These are phyloP conservation scores for Saccharata proteae DNA, from an alignment of 2,329 filamentous ascomycete genomes.

Conservation along the genomic window DNA sequence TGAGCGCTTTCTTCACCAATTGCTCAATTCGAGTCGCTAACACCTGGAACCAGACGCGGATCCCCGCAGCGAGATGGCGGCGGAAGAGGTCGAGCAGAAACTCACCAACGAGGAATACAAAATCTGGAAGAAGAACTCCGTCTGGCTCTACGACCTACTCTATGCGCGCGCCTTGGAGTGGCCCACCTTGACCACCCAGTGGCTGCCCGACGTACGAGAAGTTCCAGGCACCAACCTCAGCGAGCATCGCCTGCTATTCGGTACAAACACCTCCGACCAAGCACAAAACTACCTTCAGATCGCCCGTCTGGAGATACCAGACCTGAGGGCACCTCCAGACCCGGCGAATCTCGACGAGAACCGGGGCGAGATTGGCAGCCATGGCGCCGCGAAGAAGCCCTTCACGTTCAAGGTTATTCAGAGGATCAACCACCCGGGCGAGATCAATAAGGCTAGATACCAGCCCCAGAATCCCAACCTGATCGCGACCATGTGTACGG, in stretches of 20 bases:
- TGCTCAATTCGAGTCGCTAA: background rate
- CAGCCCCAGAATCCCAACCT: conserved; percentile 96
- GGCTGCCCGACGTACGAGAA: conserved; percentile 90
- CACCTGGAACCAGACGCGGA: conserved; percentile 25
- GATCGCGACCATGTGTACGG: conserved; percentile 82
- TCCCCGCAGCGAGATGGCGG: conserved; percentile 47
- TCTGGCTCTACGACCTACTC: conserved; percentile 97
- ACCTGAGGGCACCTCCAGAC: conserved; percentile 58
- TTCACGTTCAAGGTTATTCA: conserved; percentile 89
- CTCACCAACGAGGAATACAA: conserved; percentile 99
- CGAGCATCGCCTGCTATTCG: conserved; percentile 79
- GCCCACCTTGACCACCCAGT: conserved; percentile 95
- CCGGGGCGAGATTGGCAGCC: conserved; percentile 84
- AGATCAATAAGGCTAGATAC: conserved; percentile 97
- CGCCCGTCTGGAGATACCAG: conserved; percentile 85
- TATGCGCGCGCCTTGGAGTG: conserved; percentile 90
- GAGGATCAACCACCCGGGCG: conserved; percentile 89
- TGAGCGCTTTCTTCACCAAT: background rate
- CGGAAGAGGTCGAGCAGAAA: conserved; percentile 65
- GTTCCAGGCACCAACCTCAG: conserved; percentile 71
- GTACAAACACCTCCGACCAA: conserved; percentile 83
- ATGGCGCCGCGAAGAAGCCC: conserved; percentile 63
- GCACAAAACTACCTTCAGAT: conserved; percentile 89
- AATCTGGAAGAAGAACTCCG: conserved; percentile 99
- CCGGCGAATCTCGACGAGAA: conserved; percentile 83